Evolutionary conservation across 306 rosid species (phyloP).

Genomic region (Lathyrus oleraceus): DNA sequence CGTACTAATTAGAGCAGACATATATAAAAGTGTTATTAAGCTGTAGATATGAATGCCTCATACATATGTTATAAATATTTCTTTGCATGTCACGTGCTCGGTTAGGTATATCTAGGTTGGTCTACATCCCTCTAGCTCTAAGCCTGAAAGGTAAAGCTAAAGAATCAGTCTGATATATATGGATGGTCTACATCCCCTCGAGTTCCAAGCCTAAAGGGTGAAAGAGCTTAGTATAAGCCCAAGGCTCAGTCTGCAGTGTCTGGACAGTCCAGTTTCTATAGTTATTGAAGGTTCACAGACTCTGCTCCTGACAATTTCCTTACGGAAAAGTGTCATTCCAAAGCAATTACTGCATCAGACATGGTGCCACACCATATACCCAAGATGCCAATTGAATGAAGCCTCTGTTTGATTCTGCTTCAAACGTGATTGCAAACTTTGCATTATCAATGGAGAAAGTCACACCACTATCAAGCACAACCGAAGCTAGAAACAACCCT

Average conservation of each 20-base stretch:
- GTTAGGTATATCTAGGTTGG: background rate
- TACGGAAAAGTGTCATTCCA: background rate
- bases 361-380: background rate
- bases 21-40: background rate
- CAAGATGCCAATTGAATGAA: background rate
- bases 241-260: background rate
- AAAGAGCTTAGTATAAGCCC: background rate
- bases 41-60: background rate
- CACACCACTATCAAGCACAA: conserved; percentile 16
- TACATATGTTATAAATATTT: background rate
- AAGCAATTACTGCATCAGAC: background rate
- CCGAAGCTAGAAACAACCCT: background rate
- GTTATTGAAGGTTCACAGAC: background rate
- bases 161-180: background rate
- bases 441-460: background rate
- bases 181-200: background rate
- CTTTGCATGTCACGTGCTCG: background rate
- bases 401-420: background rate
- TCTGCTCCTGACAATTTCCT: background rate
- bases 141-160: background rate
- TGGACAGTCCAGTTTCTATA: conserved; percentile 1
- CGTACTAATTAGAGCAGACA: background rate
- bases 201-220: background rate
- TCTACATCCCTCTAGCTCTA: background rate
- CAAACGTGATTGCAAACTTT: background rate